Conservation (phyloP, 1,284 basidiomycete species). For the Marasmius tenuissimus region DNA sequence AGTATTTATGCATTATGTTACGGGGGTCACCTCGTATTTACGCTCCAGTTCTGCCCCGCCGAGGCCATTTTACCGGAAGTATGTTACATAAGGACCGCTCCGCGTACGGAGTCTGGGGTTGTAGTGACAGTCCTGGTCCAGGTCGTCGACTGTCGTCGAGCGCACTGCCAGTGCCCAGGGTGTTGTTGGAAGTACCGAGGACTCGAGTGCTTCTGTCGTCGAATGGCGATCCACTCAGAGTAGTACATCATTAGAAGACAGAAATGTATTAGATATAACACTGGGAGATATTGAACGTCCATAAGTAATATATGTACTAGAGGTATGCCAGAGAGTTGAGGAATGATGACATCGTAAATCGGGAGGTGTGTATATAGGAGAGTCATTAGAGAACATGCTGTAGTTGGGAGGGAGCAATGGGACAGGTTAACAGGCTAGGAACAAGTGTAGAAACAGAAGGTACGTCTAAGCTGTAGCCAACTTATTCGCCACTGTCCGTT, state of each 20-base stretch:
- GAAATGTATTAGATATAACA: not conserved
- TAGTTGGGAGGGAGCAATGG: not conserved
- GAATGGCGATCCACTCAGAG: no score
- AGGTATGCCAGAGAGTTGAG: not conserved
- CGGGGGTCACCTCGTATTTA: not conserved
- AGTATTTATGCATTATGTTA: no score
- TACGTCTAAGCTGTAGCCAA: conserved; percentile 67
- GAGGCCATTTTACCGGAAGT: not conserved
- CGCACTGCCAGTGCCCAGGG: not conserved
- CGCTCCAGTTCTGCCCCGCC: not conserved
- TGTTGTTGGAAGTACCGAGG: not conserved
- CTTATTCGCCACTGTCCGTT: conserved; percentile 83
- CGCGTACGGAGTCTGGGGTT: not conserved
- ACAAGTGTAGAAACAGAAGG: conserved; percentile 3
- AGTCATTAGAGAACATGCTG: not conserved
- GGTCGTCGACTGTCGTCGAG: not conserved
- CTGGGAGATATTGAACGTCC: not conserved
- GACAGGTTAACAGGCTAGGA: not conserved
- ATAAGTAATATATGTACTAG: not conserved
- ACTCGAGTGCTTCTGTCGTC: not conserved
- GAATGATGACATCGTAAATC: not conserved
- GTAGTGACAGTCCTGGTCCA: no score
- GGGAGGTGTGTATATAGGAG: not conserved
- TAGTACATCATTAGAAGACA: not conserved
- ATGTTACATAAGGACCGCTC: not conserved